Percentiles rank a stretch among this genome's conserved stretches.
These are phyloP conservation scores for Hypoxylon sp. DNA, from an alignment of 2,329 filamentous ascomycete genomes.

Conservation along the genomic window DNA sequence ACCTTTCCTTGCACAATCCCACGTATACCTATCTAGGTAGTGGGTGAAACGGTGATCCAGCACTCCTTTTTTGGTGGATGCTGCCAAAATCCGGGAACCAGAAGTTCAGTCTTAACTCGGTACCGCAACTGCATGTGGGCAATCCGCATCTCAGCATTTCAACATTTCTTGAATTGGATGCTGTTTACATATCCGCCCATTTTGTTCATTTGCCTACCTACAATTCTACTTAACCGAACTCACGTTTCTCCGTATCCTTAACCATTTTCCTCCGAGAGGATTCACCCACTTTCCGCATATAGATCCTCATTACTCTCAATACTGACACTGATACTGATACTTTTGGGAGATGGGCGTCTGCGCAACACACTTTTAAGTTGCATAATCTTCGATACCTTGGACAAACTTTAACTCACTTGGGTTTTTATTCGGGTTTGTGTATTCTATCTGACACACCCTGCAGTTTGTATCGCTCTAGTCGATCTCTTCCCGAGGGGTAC, in stretches of 20 bases:
- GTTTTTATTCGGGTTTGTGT: not conserved
- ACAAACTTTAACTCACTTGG: conserved; percentile 11
- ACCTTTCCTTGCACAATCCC: conserved; percentile 16
- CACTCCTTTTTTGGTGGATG: not conserved
- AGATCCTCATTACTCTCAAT: not conserved
- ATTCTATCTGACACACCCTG: not conserved
- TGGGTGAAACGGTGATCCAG: not conserved
- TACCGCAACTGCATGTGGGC: not conserved
- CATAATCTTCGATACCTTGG: not conserved
- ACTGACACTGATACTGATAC: not conserved
- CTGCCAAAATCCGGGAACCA: not conserved
- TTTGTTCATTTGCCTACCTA: not conserved
- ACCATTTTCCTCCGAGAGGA: not conserved
- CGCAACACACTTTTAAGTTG: not conserved
- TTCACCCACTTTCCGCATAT: not conserved
- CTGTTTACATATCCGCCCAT: not conserved
- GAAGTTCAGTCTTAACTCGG: not conserved
- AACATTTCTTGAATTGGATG: not conserved
- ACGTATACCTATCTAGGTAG: not conserved
- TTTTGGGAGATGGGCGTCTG: not conserved
- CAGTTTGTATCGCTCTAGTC: not conserved
- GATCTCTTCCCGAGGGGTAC: not conserved
- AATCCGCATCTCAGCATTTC: not conserved
- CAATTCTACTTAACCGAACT: not conserved
- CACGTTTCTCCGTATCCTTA: not conserved